Evolutionary conservation across 768 basidiomycete genomes (phyloP).

Genomic region (Vararia minispora): DNA sequence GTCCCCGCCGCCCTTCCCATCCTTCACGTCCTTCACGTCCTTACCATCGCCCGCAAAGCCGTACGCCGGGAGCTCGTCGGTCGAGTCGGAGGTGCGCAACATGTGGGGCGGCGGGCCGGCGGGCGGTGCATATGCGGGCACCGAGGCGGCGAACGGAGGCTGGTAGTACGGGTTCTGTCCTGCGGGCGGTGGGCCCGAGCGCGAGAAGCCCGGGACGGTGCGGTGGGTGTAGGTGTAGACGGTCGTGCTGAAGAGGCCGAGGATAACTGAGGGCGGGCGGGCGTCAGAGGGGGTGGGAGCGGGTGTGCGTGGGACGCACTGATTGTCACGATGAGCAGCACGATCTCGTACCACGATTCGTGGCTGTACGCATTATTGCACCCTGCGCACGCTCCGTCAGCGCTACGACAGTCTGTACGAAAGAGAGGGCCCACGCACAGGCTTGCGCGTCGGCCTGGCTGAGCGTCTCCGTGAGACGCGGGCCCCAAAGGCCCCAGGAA

Average conservation of each 20-base stretch:
- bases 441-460: constrained; percentile 25
- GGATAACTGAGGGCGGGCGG: constrained; percentile 31
- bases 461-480: constrained; percentile 13
- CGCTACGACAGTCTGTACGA: not conserved
- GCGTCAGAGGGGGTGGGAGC: not conserved
- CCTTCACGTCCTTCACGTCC: constrained; percentile 17
- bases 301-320: constrained; percentile 28
- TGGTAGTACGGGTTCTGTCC: constrained; percentile 20
- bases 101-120: constrained; percentile 33
- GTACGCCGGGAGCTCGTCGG: constrained; percentile 40
- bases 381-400: constrained; percentile 29
- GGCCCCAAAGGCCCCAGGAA: constrained; percentile 22
- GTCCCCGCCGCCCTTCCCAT: constrained; percentile 11
- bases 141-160: constrained; percentile 17
- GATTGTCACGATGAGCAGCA: constrained; percentile 47
- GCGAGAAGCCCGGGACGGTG: constrained; percentile 39
- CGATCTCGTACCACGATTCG: constrained; percentile 58
- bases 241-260: constrained; percentile 49
- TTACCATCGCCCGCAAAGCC: constrained; percentile 22
- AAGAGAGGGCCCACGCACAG: constrained; percentile 28
- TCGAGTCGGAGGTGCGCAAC: constrained; percentile 18
- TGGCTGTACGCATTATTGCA: constrained; percentile 50
- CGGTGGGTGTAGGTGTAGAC: constrained; percentile 71
- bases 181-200: constrained; percentile 28
- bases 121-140: constrained; percentile 33